Evolutionary conservation across 305 asterid genomes (phyloP).

Genomic region (Fraxinus greggii): DNA sequence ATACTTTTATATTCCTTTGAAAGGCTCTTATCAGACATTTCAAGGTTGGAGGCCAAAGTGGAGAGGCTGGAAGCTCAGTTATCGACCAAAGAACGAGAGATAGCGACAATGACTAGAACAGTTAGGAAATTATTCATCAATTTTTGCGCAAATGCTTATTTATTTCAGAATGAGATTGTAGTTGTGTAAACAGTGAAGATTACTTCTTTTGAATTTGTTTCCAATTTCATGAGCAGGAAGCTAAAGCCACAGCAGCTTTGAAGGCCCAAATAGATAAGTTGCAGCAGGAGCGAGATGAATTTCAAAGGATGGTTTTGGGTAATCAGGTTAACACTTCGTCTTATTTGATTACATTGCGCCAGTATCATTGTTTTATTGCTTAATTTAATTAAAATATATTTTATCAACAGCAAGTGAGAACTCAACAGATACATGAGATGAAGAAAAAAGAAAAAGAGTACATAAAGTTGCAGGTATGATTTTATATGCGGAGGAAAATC

Average conservation of each 20-base stretch:
- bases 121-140: constrained; percentile 33
- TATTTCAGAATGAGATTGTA: neutral
- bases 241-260: constrained; percentile 78
- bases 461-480: constrained; percentile 79
- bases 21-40: constrained; percentile 90
- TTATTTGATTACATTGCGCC: constrained; percentile 15
- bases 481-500: constrained; percentile 6
- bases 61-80: constrained; percentile 88
- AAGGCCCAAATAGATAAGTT: constrained; percentile 87
- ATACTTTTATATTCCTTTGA: constrained; percentile 24
- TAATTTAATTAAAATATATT: constrained; percentile 22
- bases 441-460: constrained; percentile 96
- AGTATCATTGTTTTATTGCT: neutral
- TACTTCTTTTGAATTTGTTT: neutral
- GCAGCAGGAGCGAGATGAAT: constrained; percentile 97
- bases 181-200: neutral
- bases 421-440: constrained; percentile 95
- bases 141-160: constrained; percentile 5
- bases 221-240: constrained; percentile 53
- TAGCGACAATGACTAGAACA: constrained; percentile 90
- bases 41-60: constrained; percentile 85
- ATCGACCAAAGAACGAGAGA: constrained; percentile 83
- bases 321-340: constrained; percentile 67
- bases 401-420: constrained; percentile 78
- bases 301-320: constrained; percentile 95